A percentile compares a stretch with the other conserved stretches of the same genome.
Conservation (phyloP, 768 basidiomycete genomes). For the Pleurotus ostreatus region DNA sequence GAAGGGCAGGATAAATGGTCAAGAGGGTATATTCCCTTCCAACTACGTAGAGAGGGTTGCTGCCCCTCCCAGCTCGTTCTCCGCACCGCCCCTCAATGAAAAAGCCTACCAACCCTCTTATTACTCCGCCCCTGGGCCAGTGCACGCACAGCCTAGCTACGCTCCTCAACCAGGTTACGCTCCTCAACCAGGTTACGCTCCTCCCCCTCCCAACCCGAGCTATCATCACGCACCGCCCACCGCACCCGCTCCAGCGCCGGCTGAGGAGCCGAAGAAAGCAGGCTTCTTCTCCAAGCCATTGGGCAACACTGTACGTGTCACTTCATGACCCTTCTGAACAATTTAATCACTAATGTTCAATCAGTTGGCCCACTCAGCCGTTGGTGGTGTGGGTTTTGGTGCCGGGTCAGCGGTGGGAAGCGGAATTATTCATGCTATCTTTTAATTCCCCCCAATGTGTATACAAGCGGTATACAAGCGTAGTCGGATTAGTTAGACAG, state of each 20-base stretch:
- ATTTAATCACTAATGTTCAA: conserved; percentile 3
- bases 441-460: conserved; percentile 22
- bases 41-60: conserved; percentile 60
- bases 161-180: conserved; percentile 2
- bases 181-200: conserved; percentile 9
- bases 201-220: conserved; percentile 18
- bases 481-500: too few relatives aligned
- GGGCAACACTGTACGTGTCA: conserved; percentile 45
- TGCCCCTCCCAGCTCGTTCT: conserved; percentile 11
- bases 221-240: conserved; percentile 15
- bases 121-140: conserved; percentile 10
- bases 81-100: background rate
- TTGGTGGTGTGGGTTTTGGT: conserved; percentile 71
- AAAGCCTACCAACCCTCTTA: conserved; percentile 8
- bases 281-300: conserved; percentile 29
- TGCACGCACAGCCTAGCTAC: conserved; percentile 6
- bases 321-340: background rate
- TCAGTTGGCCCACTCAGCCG: conserved; percentile 51
- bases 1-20: conserved; percentile 59
- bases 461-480: background rate
- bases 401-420: conserved; percentile 51
- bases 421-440: conserved; percentile 43
- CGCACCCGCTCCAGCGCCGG: conserved; percentile 23
- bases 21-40: conserved; percentile 68
- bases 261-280: conserved; percentile 50